These are phyloP conservation scores for Boletus hoseneyae DNA, from an alignment of 1,284 basidiomycete genomes.

Conservation along the genomic window DNA sequence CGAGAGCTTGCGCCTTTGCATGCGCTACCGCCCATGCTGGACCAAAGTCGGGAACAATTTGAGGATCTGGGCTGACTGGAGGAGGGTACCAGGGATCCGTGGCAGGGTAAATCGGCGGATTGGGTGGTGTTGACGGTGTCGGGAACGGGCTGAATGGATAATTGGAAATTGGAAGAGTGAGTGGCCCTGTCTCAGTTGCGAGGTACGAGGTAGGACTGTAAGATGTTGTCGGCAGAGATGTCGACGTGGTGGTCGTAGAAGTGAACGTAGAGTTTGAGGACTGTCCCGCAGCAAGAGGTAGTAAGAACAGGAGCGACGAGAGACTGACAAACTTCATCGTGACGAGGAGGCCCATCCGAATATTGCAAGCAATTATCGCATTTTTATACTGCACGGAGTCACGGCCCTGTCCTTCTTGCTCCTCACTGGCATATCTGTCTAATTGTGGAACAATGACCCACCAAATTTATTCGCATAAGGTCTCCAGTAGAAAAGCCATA, in stretches of 20 bases:
- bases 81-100: conserved; percentile 20
- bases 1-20: conserved; percentile 33
- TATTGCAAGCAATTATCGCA: neutral
- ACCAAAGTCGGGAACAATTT: conserved; percentile 38
- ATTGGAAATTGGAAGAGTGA: conserved; percentile 19
- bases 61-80: conserved; percentile 15
- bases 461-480: neutral
- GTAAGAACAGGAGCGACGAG: neutral
- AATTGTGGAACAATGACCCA: neutral
- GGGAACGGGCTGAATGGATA: conserved; percentile 18
- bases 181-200: conserved; percentile 22
- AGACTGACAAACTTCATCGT: conserved; percentile 1
- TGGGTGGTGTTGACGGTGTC: conserved; percentile 12
- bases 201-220: conserved; percentile 9
- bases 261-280: conserved; percentile 1
- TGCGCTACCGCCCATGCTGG: conserved; percentile 37
- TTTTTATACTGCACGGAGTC: neutral
- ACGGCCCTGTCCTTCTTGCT: neutral
- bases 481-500: neutral
- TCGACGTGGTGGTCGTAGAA: neutral
- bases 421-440: no score
- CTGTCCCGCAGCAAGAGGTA: neutral
- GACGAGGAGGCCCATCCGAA: neutral
- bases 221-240: conserved; percentile 5
- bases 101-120: conserved; percentile 15